Percentiles rank a stretch among this genome's conserved stretches.
phyloP scores from a whole-genome alignment of 805 yeast species.

The Candida verbasci region DNA sequence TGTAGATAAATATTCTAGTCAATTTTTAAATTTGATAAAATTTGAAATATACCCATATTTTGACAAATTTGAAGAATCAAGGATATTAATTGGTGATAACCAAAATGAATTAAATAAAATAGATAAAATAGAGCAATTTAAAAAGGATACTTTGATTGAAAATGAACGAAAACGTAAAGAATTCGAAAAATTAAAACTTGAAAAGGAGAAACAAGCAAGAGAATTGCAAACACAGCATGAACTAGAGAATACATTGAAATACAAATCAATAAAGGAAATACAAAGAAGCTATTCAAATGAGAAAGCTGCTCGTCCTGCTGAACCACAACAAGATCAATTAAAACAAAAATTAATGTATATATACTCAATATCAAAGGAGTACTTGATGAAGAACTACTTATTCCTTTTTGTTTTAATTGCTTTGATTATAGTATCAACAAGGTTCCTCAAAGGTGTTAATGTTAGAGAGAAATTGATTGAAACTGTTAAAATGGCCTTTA shows the following conservation, averaged over 20 bases:
- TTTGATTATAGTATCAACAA: conserved; percentile 11
- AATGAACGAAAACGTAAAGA: conserved; percentile 8
- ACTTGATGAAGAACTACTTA: conserved; percentile 25
- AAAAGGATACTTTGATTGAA: not conserved
- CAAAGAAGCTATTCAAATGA: conserved; percentile 12
- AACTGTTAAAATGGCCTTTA: conserved; percentile 41
- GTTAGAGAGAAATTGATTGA: conserved; percentile 28
- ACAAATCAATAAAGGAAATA: conserved; percentile 14
- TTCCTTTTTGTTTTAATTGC: conserved; percentile 20
- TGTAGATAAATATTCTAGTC: conserved; percentile 15
- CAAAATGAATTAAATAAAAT: conserved; percentile 10
- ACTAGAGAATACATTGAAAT: conserved; percentile 20
- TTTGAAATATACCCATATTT: conserved; percentile 31
- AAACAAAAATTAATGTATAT: conserved; percentile 15
- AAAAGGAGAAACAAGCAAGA: conserved; percentile 9
- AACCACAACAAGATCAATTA: conserved; percentile 8
- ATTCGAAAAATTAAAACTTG: conserved; percentile 8
- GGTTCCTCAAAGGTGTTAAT: conserved; percentile 18
- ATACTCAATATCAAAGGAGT: conserved; percentile 16
- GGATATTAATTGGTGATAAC: conserved; percentile 16
- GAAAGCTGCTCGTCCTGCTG: not conserved
- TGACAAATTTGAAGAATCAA: conserved; percentile 25
- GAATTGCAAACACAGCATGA: conserved; percentile 9
- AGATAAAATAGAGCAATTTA: conserved; percentile 9
- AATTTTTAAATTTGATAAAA: conserved; percentile 28